Evolutionary conservation across 768 basidiomycete species (phyloP), one percentile per base, ranked within the genome.

Genomic region (Podaxis sp.): DNA sequence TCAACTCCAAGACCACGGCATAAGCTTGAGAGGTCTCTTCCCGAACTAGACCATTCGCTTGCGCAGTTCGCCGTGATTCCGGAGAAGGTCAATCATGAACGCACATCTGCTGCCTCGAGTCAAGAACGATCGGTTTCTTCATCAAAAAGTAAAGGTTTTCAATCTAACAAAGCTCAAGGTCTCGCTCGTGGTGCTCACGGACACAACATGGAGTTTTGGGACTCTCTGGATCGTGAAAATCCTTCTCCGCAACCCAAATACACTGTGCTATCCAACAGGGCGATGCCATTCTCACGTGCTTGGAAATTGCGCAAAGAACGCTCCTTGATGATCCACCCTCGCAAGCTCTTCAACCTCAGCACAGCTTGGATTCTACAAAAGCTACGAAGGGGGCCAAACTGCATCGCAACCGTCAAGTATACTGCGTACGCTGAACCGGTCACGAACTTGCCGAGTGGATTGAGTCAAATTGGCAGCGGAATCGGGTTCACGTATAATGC

Each of bases 401-500:
- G 58, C 28, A 58, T 71, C 68, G 54, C 69, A 69, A 20, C 75
- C 77, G 41, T 74, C 77, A 49, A 70, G 71, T 58, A 72, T 75
- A 36, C 69, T 17, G 64, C 66, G 28, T 69, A 69, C 17, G 68
- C 70, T 20, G 68, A 73, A 46, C 69, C 71, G 4, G 69, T 71
- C 51, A 58, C 69, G 41, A 71, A 78, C 53, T 72, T 86, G 15
- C 85, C 85, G 0, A 67, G 70, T 46, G 82, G 81, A 2, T 60
- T 82, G 20, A 77, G 79, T 69, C 78, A 81, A 46, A 79, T 82
- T 44, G 83, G 83, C 22, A 78, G 76, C 36, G 83, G 86, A 24
- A 85, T 84, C 54, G 83, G 83, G 5, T 85, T 80, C 67, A 81
- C 74, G 28, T 81, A 80, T 68, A 75, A 66, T 36, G 57, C 75